phyloP scores from a whole-genome alignment of 2,329 filamentous ascomycete genomes.

The Emergomyces orientalis region DNA sequence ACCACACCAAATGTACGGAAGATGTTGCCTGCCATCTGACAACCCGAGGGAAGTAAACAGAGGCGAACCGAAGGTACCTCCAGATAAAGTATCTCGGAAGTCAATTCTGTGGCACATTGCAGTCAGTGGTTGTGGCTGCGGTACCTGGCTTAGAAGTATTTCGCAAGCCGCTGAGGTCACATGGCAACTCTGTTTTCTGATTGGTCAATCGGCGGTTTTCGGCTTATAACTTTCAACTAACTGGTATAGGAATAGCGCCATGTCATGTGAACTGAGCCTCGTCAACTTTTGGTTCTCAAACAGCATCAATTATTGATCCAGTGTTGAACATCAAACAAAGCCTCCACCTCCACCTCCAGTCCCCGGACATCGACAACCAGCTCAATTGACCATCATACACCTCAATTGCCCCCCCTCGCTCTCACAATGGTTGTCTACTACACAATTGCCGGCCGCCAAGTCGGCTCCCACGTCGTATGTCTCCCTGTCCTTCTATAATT shows the following conservation, averaged over 20 bases:
- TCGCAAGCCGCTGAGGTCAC: slow-evolving; percentile 1
- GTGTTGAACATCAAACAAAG: background rate
- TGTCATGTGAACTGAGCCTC: slow-evolving; percentile 9
- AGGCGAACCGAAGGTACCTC: background rate
- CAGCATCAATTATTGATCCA: background rate
- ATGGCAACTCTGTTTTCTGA: background rate
- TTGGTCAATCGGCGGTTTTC: slow-evolving; percentile 12
- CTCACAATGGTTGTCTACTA: slow-evolving; percentile 45
- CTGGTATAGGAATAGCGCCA: slow-evolving; percentile 2
- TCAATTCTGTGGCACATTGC: background rate
- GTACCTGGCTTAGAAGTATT: background rate
- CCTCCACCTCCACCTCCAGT: background rate
- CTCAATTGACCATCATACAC: background rate
- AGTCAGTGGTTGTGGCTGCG: background rate
- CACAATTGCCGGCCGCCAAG: slow-evolving; percentile 43
- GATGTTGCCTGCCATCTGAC: background rate
- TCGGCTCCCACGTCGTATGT: slow-evolving; percentile 46
- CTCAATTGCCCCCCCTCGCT: slow-evolving; percentile 12
- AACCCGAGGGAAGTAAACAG: background rate
- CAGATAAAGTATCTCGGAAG: background rate
- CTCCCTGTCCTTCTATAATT: background rate
- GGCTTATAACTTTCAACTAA: slow-evolving; percentile 2
- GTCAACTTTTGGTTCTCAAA: background rate
- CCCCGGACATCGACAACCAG: background rate
- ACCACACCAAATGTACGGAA: background rate